These are phyloP conservation scores for Teratosphaeria epicoccoides DNA, from an alignment of 2,329 filamentous ascomycete genomes.

Conservation along the genomic window DNA sequence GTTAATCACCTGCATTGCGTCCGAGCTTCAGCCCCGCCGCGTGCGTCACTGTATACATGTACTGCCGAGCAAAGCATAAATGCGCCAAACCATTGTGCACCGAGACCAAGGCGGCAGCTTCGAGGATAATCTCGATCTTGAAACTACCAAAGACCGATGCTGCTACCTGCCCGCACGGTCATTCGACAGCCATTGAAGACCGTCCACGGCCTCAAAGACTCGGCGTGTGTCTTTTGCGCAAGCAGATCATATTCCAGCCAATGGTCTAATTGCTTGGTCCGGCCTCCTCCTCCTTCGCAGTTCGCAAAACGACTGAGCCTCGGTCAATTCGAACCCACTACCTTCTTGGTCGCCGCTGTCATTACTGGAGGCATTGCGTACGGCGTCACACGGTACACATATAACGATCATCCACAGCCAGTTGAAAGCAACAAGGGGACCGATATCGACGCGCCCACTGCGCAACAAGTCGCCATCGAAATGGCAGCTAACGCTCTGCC, in stretches of 20 bases:
- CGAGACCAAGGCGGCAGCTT: neutral
- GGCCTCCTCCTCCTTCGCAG: neutral
- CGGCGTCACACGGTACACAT: constrained; percentile 12
- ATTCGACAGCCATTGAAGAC: neutral
- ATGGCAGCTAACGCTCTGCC: constrained; percentile 41
- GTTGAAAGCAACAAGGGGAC: constrained; percentile 1
- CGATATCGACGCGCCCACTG: neutral
- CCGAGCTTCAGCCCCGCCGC: too few species aligned
- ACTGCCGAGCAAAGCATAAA: too few species aligned
- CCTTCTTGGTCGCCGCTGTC: constrained; percentile 14
- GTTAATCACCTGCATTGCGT: too few species aligned
- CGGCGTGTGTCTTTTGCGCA: neutral
- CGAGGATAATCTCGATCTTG: neutral
- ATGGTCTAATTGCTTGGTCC: neutral
- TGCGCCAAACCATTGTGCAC: too few species aligned
- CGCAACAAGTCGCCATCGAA: constrained; percentile 7
- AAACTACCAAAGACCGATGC: neutral
- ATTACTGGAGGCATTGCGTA: constrained; percentile 16
- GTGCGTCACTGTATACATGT: too few species aligned
- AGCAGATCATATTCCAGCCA: neutral
- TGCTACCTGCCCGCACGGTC: neutral
- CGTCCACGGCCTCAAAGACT: neutral
- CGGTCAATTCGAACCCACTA: constrained; percentile 11
- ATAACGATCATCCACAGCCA: constrained; percentile 9
- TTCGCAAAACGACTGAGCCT: neutral